Evolutionary conservation across 257 asterid genomes (phyloP), one percentile per base, ranked within the genome.

Genomic region (Nicotiana paniculata): DNA sequence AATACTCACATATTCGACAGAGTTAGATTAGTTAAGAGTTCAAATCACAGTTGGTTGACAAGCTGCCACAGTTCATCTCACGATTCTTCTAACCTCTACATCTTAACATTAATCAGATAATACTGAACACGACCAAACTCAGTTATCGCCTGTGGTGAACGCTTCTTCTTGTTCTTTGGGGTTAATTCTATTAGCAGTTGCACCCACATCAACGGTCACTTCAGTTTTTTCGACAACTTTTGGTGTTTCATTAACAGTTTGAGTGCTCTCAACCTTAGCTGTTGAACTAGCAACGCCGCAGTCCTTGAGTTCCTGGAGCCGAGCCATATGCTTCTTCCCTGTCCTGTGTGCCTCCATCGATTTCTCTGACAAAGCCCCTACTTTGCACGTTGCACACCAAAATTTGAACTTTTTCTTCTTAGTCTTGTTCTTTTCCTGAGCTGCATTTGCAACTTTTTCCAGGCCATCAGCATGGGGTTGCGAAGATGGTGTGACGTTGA

Each of bases 381-480:
- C 81, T 82, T 85, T 77, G 88, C 97, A 93, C 39, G 86, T 68
- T 68, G 89, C 90, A 43, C 97, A 93, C 95, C 93, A 90, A 83
- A 85, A 86, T 55, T 2, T 82, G 35, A 0, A 66, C 6, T 4
- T 15, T 32, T 62, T 82, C 85, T 83, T 85, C 79, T 70, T 79
- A 5, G 33, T 17, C 39, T 74, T 67, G 5, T 65, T 81, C 80
- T 65, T 81, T 33, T 82, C 64, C 67, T 64, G 80, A 75, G 77
- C 70, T 15, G 57, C 37, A 12, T 11, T 70, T 21, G 48, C n/a
- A 54, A 43, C 61, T 5, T 53, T 82, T 72, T 77, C 82, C 82
- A 59, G 21, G 62, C 79, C 63, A 17, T 81, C 81, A 2, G 70
- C 32, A 32, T 46, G 55, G 8, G 13, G 81, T 55, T 46, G 81